phyloP scores from a whole-genome alignment of 1,284 basidiomycete genomes.

The Cutaneotrichosporon dermatis region DNA sequence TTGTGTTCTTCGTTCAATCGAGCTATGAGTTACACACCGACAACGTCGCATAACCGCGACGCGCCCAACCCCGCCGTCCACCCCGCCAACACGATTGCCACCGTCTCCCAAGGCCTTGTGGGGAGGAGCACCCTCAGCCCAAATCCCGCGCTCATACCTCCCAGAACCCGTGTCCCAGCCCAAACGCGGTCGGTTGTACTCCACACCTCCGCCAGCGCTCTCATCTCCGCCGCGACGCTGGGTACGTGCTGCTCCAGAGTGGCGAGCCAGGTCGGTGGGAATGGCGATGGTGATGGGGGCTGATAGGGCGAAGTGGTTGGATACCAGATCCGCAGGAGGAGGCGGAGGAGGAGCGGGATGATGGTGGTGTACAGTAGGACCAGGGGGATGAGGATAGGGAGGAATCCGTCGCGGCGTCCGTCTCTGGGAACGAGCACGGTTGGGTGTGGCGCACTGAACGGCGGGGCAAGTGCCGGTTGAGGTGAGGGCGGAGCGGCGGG shows the following conservation, averaged over 20 bases:
- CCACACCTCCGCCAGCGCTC: slow-evolving; percentile 19
- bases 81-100: slow-evolving; percentile 67
- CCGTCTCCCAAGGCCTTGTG: slow-evolving; percentile 63
- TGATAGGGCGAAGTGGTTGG: neutral
- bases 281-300: no score
- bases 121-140: slow-evolving; percentile 54
- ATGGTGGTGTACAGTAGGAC: slow-evolving; percentile 80
- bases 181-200: slow-evolving; percentile 67
- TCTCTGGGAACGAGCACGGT: slow-evolving; percentile 8
- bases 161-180: slow-evolving; percentile 75
- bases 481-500: no score
- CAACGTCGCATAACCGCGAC: neutral
- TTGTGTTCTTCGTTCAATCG: no score
- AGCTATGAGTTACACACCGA: no score
- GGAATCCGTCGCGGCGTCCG: slow-evolving; percentile 34
- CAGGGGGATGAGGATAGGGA: slow-evolving; percentile 66
- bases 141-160: slow-evolving; percentile 75
- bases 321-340: slow-evolving; percentile 74
- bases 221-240: neutral
- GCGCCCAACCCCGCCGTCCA: slow-evolving; percentile 63
- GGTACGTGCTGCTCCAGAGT: neutral
- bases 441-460: no score
- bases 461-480: neutral
- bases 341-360: slow-evolving; percentile 77
- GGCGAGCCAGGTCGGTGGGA: no score